These are phyloP conservation scores for Fraxinus platypoda DNA, from an alignment of 305 asterid genomes.

Conservation along the genomic window DNA sequence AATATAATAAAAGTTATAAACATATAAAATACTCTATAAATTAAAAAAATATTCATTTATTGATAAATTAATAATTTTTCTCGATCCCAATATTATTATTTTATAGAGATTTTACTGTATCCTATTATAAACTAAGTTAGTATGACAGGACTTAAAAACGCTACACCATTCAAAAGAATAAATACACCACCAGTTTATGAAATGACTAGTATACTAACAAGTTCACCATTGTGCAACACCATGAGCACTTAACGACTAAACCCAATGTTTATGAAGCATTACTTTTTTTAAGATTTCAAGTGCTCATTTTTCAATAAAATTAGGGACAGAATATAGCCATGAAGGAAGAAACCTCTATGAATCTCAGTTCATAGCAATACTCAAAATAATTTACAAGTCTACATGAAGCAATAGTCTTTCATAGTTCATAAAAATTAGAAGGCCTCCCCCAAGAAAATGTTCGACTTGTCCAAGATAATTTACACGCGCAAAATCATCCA, in stretches of 20 bases:
- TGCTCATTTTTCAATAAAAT: neutral
- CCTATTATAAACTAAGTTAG: neutral
- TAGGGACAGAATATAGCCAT: neutral
- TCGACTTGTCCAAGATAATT: conserved; percentile 30
- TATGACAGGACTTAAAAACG: neutral
- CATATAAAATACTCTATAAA: too few species aligned
- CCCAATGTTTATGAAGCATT: neutral
- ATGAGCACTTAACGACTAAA: neutral
- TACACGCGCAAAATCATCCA: conserved; percentile 44
- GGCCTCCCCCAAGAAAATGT: conserved; percentile 16
- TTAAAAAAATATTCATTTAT: too few species aligned
- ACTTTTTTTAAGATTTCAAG: neutral
- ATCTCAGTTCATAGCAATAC: conserved; percentile 35
- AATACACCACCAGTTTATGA: neutral
- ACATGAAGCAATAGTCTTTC: conserved; percentile 34
- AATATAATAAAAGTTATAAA: too few species aligned
- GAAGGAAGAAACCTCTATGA: conserved; percentile 20
- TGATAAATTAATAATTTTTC: too few species aligned
- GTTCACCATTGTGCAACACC: neutral
- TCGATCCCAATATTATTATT: too few species aligned
- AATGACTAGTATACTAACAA: neutral
- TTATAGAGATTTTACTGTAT: too few species aligned
- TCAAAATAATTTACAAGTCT: conserved; percentile 49
- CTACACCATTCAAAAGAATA: neutral
- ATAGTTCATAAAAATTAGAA: conserved; percentile 23